These are phyloP conservation scores for Talaromyces pinophilus DNA, from an alignment of 2,329 filamentous ascomycete species.

Conservation along the genomic window DNA sequence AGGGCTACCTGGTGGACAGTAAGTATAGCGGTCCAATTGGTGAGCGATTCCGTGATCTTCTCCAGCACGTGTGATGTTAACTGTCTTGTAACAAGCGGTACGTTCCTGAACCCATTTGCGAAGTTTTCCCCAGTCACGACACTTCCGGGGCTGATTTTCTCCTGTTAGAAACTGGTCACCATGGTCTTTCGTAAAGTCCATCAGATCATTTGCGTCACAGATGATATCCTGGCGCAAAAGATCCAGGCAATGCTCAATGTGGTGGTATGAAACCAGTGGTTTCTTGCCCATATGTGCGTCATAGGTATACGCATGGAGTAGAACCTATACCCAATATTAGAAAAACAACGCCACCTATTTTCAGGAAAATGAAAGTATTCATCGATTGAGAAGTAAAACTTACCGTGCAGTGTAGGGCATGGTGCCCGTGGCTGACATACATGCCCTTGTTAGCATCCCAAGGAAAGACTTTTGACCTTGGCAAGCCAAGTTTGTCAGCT, in stretches of 20 bases:
- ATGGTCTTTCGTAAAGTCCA: conserved; percentile 14
- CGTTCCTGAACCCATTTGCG: conserved; percentile 7
- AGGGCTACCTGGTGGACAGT: conserved; percentile 13
- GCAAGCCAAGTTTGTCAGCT: conserved; percentile 10
- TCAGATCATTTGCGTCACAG: not conserved
- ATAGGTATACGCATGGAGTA: conserved; percentile 17
- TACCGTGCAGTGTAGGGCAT: conserved; percentile 18
- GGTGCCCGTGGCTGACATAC: conserved; percentile 16
- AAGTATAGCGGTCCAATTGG: conserved; percentile 17
- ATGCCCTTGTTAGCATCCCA: conserved; percentile 18
- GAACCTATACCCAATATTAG: not conserved
- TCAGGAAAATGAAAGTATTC: not conserved
- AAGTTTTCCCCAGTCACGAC: conserved; percentile 17
- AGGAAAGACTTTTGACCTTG: conserved; percentile 11
- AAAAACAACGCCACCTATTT: not conserved
- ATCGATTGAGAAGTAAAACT: not conserved
- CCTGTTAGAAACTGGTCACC: conserved; percentile 4
- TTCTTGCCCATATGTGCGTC: conserved; percentile 12
- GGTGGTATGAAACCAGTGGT: conserved; percentile 14
- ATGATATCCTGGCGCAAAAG: conserved; percentile 19
- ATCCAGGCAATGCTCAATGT: conserved; percentile 16
- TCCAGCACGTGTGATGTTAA: conserved; percentile 17
- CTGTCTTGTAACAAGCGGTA: conserved; percentile 14
- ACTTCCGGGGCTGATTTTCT: conserved; percentile 6
- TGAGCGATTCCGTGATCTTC: conserved; percentile 16